Base-by-base conservation (phyloP, 495 filamentous ascomycete species). In the Polyplosphaeria fusca region DNA sequence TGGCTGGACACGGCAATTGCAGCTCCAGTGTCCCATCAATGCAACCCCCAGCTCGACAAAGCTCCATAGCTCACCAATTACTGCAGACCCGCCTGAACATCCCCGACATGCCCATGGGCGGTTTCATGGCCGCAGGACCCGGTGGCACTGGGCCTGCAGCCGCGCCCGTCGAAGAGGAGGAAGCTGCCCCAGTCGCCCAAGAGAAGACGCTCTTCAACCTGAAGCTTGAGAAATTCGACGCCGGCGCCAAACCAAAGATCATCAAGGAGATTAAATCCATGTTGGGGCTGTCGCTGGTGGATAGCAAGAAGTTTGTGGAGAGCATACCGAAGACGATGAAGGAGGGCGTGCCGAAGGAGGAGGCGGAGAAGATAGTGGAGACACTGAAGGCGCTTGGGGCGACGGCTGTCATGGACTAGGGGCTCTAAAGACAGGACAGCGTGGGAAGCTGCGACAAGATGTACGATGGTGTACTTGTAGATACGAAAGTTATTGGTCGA, bases 251-350 rank as follows among this genome's bases (percentile, higher is more conserved):
- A 78, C 89, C 94, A 50, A 99, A 99, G 83, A 77, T 99, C 54
- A 99, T 99, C 77, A 99, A 99, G 82, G 93, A 99, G 79, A 85
- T 99, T 74, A 99, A 99, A 83, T 82, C 80, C 65, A 80, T 99
- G 81, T 79, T 99, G 47, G 93, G 94, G 3, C 73, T 99, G 72
- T 94, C 88, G 69, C 80, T 99, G 74, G 93, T 99, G 64, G 93
- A 99, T 74, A 95, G 90, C 76, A 99, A 99, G 86, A 99, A 99
- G 80, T 99, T 99, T 74, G 93, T 97, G 63, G 93, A 99, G 80
- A 87, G 86, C 65, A 89, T 86, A 69, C 93, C 93, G 61, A 99
- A 99, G 88, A 76, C 88, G 67, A 85, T 99, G 89, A 97, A 95
- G 84, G 93, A 99, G 73, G 87, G 84, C 12, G 89, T 99, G 68